Base-by-base conservation (phyloP, 1,284 basidiomycete genomes). In the Calocybe gambosa region DNA sequence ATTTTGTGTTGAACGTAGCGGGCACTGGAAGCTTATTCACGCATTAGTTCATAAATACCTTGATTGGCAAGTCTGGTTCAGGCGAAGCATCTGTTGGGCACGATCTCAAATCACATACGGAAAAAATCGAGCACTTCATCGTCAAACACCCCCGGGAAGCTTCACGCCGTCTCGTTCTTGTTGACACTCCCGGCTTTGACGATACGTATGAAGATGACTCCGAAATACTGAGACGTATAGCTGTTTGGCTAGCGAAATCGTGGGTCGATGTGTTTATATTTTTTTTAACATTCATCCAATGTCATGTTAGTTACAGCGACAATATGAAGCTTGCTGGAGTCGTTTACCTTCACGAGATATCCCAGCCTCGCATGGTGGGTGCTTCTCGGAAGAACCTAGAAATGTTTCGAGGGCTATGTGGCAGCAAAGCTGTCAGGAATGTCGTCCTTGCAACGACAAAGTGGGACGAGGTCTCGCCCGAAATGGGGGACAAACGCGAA, bases 391-490 rank as follows among this genome's bases (percentile, higher is more conserved):
- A 42, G 21, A 58, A 59, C 42, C 40, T 61, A 5, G 48, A 54
- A 12, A 51, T 62, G 45, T 58, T 63, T 42, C 42, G 46, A 6
- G 47, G 53, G 16, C 26, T 62, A 13, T 59, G 57, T 40, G 58
- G 59, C 9, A 38, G 49, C 1, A 37, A 49, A 3, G 56, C 53
- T 13, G 39, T 57, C 9, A 25, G 31, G 12, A 57, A 56, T 4
- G 55, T 59, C 7, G 41, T 55, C n/a, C 45, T 60, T 21, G 52
- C 40, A 9, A 59, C 55, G 8, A 62, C 59, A 8, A 55, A 52
- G 10, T 60, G 55, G 58, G 50, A 47, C 12, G 41, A 53, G 23
- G 42, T 52, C 9, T 38, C 37, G 18, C 15, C 36, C 10, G 42
- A 50, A 2, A 43, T 51, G 5, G 50, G 43, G n/a, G 31, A 47